Percentiles rank a stretch among this genome's conserved stretches.
These are phyloP conservation scores for Wickerhamiella hasegawae DNA, from an alignment of 805 yeast genomes.

Conservation along the genomic window DNA sequence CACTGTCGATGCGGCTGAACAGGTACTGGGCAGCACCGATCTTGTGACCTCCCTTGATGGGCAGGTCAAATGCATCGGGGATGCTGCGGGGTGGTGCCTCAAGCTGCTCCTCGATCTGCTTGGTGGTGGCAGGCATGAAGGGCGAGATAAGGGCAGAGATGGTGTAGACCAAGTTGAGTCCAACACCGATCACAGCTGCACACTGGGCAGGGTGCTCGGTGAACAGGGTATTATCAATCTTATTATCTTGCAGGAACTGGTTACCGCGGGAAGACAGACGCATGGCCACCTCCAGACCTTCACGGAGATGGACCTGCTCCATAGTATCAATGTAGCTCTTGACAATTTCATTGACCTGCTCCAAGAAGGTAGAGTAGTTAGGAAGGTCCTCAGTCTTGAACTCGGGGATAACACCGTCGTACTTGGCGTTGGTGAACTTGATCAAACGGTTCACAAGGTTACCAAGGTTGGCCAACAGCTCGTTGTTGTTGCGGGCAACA, in stretches of 20 bases:
- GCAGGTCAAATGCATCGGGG: slow-evolving; percentile 56
- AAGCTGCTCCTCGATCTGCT: slow-evolving; percentile 57
- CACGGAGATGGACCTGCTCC: slow-evolving; percentile 61
- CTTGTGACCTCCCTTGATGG: slow-evolving; percentile 65
- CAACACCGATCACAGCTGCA: slow-evolving; percentile 86
- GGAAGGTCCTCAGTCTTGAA: slow-evolving; percentile 38
- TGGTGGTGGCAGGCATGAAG: slow-evolving; percentile 74
- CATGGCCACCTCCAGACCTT: slow-evolving; percentile 87
- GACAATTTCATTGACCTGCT: slow-evolving; percentile 50
- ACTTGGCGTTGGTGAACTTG: slow-evolving; percentile 79
- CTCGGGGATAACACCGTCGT: slow-evolving; percentile 75
- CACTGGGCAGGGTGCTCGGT: slow-evolving; percentile 60
- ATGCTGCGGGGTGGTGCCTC: slow-evolving; percentile 69
- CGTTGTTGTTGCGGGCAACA: slow-evolving; percentile 84
- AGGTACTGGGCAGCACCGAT: slow-evolving; percentile 83
- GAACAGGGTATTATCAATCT: slow-evolving; percentile 76
- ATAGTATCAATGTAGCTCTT: slow-evolving; percentile 47
- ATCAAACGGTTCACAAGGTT: slow-evolving; percentile 89
- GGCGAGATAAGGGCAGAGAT: slow-evolving; percentile 75
- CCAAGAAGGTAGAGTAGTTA: slow-evolving; percentile 20
- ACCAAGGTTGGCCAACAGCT: slow-evolving; percentile 88
- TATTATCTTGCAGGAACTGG: slow-evolving; percentile 88
- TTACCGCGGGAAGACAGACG: slow-evolving; percentile 84
- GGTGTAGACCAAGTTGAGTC: slow-evolving; percentile 72
- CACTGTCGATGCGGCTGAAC: slow-evolving; percentile 83